Base-by-base conservation (phyloP, 2,329 filamentous ascomycete species). In the Colletotrichum orchidophilum region DNA sequence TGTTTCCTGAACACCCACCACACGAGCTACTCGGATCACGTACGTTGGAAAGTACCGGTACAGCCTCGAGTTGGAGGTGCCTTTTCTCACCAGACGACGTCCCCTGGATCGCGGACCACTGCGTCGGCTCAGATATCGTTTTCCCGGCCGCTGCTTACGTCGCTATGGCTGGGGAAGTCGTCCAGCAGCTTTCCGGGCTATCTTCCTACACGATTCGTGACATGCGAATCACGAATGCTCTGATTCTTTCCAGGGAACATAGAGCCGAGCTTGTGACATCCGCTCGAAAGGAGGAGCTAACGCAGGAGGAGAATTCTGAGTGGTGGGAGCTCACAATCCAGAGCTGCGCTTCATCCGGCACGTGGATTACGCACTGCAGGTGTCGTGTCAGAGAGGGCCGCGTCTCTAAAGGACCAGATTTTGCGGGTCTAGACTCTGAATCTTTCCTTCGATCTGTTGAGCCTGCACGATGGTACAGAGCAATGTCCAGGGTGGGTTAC, bases 71-170 rank as follows among this genome's bases (percentile, higher is more conserved):
- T 0, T 88, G 83, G 83, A 75, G 83, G 1, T 84, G 84, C 53
- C 55, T 84, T 2, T 73, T 87, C 0, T 75, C 77, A 2, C 65
- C 82, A 1, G 76, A 77, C 0, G 79, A 86, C 31, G 68, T 81
- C 0, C 80, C 83, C 0, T 88, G 87, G 87, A 63, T 87, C 2
- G 72, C 73, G 0, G 82, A 86, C 54, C 85, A 89, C 71, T 77
- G 76, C 24, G 70, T 88, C 1, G 76, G 80, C 1, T 76, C 76
- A 0, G 75, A 82, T 7, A 74, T 82, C 2, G 75, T 87, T 1
- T 84, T 84, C 50, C 86, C 86, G 0, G 79, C 74, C 2, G 81
- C 85, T 0, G 84, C 78, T 0, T 86, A 83, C 66, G 63, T 86
- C 1, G 76, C 83, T 33, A 83, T 87, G 81, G 78, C 76, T 3